These are phyloP conservation scores for Coemansia sp. DNA, from an alignment of 371 early-diverging fungal genomes.

Conservation along the genomic window DNA sequence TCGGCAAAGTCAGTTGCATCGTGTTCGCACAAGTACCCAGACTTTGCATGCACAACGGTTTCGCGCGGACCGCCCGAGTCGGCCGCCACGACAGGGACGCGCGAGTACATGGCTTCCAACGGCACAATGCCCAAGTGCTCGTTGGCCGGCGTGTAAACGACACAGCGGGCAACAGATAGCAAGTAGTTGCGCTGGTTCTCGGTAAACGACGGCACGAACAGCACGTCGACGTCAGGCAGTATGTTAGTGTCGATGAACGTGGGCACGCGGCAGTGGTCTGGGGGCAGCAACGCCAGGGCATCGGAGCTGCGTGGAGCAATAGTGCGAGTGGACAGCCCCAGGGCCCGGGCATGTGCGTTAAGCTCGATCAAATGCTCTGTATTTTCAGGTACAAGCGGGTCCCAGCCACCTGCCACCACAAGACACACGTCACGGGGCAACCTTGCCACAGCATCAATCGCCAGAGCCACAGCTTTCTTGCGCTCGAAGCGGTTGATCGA, in stretches of 20 bases:
- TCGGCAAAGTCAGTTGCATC: slow-evolving; percentile 64
- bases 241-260: slow-evolving; percentile 10
- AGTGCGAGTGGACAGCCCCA: slow-evolving; percentile 49
- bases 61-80: slow-evolving; percentile 87
- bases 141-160: slow-evolving; percentile 88
- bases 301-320: slow-evolving; percentile 25
- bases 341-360: slow-evolving; percentile 55
- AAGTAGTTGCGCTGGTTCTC: slow-evolving; percentile 77
- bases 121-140: slow-evolving; percentile 98
- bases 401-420: slow-evolving; percentile 89
- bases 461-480: slow-evolving; percentile 87
- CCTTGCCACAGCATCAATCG: slow-evolving; percentile 71
- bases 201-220: slow-evolving; percentile 87
- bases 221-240: slow-evolving; percentile 58
- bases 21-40: slow-evolving; percentile 74
- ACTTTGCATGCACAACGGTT: slow-evolving; percentile 67
- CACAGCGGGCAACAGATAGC: slow-evolving; percentile 60
- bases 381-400: slow-evolving; percentile 79
- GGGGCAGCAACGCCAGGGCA: slow-evolving; percentile 13
- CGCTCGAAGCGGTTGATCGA: slow-evolving; percentile 90
- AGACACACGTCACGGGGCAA: slow-evolving; percentile 48
- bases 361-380: slow-evolving; percentile 78
- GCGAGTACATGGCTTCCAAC: slow-evolving; percentile 91
- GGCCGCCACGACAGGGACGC: slow-evolving; percentile 83
- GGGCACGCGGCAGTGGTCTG: slow-evolving; percentile 10